Evolutionary conservation across 441 rosid genomes (phyloP).

Genomic region (Mallotus repandus): DNA sequence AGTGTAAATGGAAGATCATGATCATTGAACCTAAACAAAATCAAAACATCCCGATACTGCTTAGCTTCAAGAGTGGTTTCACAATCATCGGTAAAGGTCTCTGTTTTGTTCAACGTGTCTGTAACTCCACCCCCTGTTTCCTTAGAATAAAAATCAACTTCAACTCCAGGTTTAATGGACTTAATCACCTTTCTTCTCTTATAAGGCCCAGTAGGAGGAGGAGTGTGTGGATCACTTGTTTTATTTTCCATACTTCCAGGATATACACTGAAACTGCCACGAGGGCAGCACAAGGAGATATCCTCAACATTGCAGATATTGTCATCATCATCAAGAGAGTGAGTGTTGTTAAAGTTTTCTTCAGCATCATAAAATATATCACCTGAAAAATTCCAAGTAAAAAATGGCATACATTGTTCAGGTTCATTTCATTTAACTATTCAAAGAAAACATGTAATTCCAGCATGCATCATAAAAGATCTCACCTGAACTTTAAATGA

Average conservation of each 20-base stretch:
- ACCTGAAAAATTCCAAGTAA: conserved; percentile 43
- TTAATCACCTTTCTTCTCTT: conserved; percentile 72
- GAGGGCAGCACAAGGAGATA: conserved; percentile 38
- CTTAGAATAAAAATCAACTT: conserved; percentile 59
- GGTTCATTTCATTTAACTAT: background rate
- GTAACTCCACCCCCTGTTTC: conserved; percentile 48
- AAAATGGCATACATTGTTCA: background rate
- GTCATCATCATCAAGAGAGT: conserved; percentile 34
- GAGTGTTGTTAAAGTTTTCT: conserved; percentile 43
- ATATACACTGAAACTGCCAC: conserved; percentile 41
- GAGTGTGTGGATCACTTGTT: conserved; percentile 51
- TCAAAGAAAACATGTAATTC: background rate
- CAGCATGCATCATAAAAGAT: conserved; percentile 34
- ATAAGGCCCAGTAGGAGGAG: conserved; percentile 63
- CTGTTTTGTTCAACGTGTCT: conserved; percentile 37
- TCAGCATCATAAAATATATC: conserved; percentile 80
- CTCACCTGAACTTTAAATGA: conserved; percentile 45
- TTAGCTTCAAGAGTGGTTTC: conserved; percentile 53
- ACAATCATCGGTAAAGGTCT: conserved; percentile 36
- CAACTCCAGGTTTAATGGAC: conserved; percentile 39
- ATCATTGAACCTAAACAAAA: conserved; percentile 75
- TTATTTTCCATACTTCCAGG: conserved; percentile 29
- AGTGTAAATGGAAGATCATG: conserved; percentile 78
- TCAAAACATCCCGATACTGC: conserved; percentile 63
- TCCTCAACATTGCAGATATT: conserved; percentile 27